These are phyloP conservation scores for Phycomyces blakesleeanus DNA, from an alignment of 192 early-diverging fungal species.

Conservation along the genomic window DNA sequence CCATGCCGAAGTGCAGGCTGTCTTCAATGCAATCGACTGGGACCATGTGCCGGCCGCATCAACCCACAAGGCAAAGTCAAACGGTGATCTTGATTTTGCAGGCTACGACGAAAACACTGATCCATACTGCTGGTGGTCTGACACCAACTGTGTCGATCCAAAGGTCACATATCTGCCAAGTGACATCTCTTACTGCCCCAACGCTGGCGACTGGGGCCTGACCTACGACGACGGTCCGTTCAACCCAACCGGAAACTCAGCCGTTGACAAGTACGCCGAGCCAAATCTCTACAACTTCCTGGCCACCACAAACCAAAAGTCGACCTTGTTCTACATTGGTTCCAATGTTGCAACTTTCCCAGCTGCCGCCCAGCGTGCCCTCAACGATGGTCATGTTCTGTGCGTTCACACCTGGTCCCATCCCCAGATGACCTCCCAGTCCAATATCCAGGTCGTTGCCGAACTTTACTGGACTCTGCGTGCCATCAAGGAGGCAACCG, in stretches of 20 bases:
- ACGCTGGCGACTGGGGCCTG: conserved; percentile 33
- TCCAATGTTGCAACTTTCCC: conserved; percentile 32
- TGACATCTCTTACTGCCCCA: conserved; percentile 31
- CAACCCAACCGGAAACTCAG: neutral
- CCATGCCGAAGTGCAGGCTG: conserved; percentile 24
- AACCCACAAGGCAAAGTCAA: conserved; percentile 1
- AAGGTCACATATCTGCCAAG: conserved; percentile 3
- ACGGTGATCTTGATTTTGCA: conserved; percentile 13
- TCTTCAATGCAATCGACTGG: conserved; percentile 20
- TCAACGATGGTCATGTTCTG: conserved; percentile 49
- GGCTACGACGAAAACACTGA: conserved; percentile 2
- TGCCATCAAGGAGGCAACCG: conserved; percentile 42
- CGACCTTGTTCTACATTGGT: conserved; percentile 33
- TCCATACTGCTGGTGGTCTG: conserved; percentile 25
- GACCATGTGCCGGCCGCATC: conserved; percentile 19
- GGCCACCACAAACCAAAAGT: conserved; percentile 7
- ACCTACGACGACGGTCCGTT: conserved; percentile 45
- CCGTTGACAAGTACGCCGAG: conserved; percentile 9
- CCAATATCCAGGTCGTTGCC: conserved; percentile 42
- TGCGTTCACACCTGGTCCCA: conserved; percentile 61
- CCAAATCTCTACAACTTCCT: conserved; percentile 28
- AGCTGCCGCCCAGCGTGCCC: conserved; percentile 20
- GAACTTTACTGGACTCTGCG: conserved; percentile 42
- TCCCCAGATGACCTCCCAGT: conserved; percentile 38
- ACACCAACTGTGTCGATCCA: conserved; percentile 15